These are phyloP conservation scores for Cyberlindnera euphorbiiphila DNA, from an alignment of 805 yeast genomes.

Conservation along the genomic window DNA sequence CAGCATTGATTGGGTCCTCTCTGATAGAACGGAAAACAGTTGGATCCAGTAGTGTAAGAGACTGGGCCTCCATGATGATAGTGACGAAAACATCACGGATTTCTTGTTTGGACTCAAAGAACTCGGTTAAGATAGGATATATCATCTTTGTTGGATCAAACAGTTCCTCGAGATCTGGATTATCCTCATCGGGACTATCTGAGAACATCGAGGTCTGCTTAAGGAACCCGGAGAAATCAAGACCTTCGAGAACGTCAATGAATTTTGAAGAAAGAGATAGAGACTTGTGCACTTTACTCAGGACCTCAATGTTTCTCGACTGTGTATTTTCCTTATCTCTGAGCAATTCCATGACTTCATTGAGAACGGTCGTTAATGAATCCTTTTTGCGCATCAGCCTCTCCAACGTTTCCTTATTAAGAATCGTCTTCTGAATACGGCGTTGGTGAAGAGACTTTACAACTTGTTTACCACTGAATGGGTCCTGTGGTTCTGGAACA, in stretches of 20 bases:
- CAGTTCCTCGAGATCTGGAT: constrained; percentile 13
- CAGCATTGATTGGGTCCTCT: constrained; percentile 41
- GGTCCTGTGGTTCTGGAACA: constrained; percentile 35
- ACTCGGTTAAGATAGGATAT: constrained; percentile 52
- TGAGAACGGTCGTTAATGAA: constrained; percentile 36
- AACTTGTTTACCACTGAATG: constrained; percentile 28
- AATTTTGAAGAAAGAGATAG: constrained; percentile 46
- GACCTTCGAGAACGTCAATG: constrained; percentile 52
- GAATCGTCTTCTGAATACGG: constrained; percentile 38
- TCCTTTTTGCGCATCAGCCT: constrained; percentile 34
- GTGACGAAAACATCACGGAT: constrained; percentile 57
- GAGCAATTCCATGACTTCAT: constrained; percentile 40
- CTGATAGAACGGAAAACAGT: constrained; percentile 64
- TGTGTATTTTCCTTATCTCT: constrained; percentile 36
- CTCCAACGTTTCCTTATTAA: constrained; percentile 46
- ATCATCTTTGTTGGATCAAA: constrained; percentile 27
- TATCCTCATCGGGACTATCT: constrained; percentile 4
- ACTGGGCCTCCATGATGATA: constrained; percentile 64
- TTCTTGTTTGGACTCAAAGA: constrained; percentile 68
- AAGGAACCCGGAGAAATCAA: constrained; percentile 54
- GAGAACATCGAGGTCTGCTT: constrained; percentile 12
- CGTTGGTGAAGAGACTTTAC: constrained; percentile 21
- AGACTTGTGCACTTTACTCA: constrained; percentile 50
- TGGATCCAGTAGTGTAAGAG: constrained; percentile 68
- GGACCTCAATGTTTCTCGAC: constrained; percentile 48